Evolutionary conservation across 768 basidiomycete genomes (phyloP), one percentile per base, ranked within the genome.

Genomic region (Mycena epipterygia): DNA sequence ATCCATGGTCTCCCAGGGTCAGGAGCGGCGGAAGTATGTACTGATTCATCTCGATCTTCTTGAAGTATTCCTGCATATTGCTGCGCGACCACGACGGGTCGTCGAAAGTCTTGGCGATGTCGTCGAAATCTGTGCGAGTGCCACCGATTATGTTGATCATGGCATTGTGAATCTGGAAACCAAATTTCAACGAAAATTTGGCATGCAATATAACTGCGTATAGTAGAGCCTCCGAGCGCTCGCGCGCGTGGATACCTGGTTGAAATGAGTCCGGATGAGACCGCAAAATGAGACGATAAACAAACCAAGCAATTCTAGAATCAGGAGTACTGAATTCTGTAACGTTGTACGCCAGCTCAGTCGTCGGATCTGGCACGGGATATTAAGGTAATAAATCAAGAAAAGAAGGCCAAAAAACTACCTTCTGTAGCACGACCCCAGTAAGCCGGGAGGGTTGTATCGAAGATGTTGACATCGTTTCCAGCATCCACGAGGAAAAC

Each of bases 31-130:
- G 71, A 21, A 74, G 53, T 25, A 68, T 73, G 51, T 81, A 77
- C n/a, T 73, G 59, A 56, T 79, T 79, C 9, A 74, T 55, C 57
- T 81, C 79, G 35, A 81, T 73, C 32, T 69, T 77, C 23, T 76
- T 73, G 72, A 77, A 80, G 53, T 81, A 81, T 30, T 72, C 55
- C 42, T 81, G 80, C 79, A 81, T 81, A 55, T 78, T 79, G 42
- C 74, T 60, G 30, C 79, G 57, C 7, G 77, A 77, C 80, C 80
- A 81, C 1, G 79, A 75, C 16, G 56, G 12, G 52, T 81, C 79
- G n/a, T 75, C 71, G 61, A 78, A 79, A 14, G 64, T 72, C 13
- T 64, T 21, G 7, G 67, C 55, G 21, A 72, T 63, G 8, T 29
- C 30, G 42, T 72, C 44, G 21, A 72, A 72, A 49, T 72, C 71